A percentile compares a stretch with the other conserved stretches of the same genome.
Evolutionary conservation across 306 rosid species (phyloP).

Genomic region (Cucurbita pepo): DNA sequence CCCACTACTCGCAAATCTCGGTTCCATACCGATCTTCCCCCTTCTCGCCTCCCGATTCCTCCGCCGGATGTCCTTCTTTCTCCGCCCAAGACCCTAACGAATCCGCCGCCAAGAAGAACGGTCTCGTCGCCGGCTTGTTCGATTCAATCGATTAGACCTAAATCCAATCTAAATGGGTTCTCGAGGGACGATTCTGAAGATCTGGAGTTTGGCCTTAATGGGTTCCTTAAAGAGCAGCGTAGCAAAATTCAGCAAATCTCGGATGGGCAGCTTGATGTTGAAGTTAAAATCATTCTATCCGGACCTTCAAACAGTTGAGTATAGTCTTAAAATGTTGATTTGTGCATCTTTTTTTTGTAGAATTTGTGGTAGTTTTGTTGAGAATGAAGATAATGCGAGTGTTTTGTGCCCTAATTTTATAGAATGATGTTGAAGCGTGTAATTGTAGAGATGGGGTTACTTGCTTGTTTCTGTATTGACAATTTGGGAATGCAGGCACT

Average conservation of each 20-base stretch:
- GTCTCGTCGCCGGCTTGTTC: constrained; percentile 54
- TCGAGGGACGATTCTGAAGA: constrained; percentile 12
- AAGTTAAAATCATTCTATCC: constrained; percentile 42
- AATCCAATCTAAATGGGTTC: constrained; percentile 3
- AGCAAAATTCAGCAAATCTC: constrained; percentile 17
- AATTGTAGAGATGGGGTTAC: neutral
- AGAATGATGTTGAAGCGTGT: neutral
- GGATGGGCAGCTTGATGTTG: constrained; percentile 15
- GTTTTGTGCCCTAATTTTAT: neutral
- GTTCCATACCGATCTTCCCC: constrained; percentile 39
- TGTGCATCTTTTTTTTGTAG: neutral
- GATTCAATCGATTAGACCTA: constrained; percentile 15
- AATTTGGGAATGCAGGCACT: constrained; percentile 35
- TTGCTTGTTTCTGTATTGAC: neutral
- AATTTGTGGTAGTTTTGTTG: neutral
- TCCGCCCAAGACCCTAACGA: constrained; percentile 52
- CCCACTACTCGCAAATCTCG: constrained; percentile 52
- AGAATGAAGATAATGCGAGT: neutral
- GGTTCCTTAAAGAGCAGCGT: constrained; percentile 47
- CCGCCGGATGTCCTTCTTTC: constrained; percentile 33
- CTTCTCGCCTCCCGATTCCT: constrained; percentile 22
- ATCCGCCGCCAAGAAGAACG: constrained; percentile 43
- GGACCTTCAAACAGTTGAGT: constrained; percentile 57
- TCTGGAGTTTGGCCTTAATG: constrained; percentile 26
- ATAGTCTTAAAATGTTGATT: neutral